phyloP scores from a whole-genome alignment of 106 monocot genomes.

The Allium cepa region DNA sequence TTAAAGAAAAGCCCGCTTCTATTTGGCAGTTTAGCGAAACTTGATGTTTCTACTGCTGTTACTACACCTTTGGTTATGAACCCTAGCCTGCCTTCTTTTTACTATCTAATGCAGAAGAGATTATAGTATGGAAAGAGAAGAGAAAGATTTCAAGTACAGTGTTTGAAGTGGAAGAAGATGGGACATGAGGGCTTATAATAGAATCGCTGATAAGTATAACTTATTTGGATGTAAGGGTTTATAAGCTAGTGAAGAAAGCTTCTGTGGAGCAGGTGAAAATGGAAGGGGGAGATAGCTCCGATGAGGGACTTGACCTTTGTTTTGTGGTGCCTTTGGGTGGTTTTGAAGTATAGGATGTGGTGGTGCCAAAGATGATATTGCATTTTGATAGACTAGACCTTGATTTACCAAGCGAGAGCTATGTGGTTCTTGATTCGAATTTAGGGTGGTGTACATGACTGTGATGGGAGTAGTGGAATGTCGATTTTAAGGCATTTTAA shows the following conservation, averaged over 20 bases:
- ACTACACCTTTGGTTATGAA: neutral
- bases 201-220: slow-evolving; percentile 64
- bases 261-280: slow-evolving; percentile 33
- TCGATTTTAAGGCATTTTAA: slow-evolving; percentile 42
- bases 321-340: slow-evolving; percentile 18
- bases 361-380: slow-evolving; percentile 47
- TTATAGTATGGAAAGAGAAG: slow-evolving; percentile 31
- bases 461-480: slow-evolving; percentile 10
- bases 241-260: slow-evolving; percentile 31
- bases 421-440: neutral
- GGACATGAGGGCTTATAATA: slow-evolving; percentile 32
- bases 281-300: slow-evolving; percentile 29
- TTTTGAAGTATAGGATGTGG: neutral
- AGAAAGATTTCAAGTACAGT: slow-evolving; percentile 17
- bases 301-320: slow-evolving; percentile 41
- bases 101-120: slow-evolving; percentile 41
- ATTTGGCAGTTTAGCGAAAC: too few species aligned
- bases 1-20: slow-evolving; percentile 10
- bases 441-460: slow-evolving; percentile 38
- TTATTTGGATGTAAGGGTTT: slow-evolving; percentile 29
- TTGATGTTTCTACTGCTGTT: too few species aligned
- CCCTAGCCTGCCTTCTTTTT: slow-evolving; percentile 9
- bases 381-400: slow-evolving; percentile 53
- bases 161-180: slow-evolving; percentile 23
- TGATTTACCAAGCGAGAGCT: slow-evolving; percentile 35